phyloP scores from a whole-genome alignment of 2,329 filamentous ascomycete species.

The Curvularia hawaiiensis region DNA sequence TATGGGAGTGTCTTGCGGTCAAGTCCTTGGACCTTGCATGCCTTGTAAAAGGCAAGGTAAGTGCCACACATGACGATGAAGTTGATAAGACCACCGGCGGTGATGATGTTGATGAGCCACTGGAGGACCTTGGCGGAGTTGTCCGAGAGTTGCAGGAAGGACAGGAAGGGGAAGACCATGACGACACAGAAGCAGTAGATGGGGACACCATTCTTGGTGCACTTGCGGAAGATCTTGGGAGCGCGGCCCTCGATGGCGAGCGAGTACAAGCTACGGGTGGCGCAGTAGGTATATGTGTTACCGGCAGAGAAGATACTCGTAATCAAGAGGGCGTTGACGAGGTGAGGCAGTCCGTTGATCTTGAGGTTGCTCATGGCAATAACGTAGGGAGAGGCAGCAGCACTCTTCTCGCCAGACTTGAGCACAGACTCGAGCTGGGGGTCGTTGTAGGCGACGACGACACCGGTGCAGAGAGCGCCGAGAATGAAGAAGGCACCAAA shows the following conservation, averaged over 20 bases:
- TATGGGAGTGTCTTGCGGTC: constrained; percentile 57
- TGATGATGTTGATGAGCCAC: constrained; percentile 75
- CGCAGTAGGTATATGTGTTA: constrained; percentile 62
- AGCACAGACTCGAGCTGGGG: constrained; percentile 67
- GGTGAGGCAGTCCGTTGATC: constrained; percentile 59
- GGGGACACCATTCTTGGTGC: constrained; percentile 69
- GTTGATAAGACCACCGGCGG: constrained; percentile 65
- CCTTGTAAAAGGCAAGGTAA: constrained; percentile 64
- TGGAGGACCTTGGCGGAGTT: constrained; percentile 69
- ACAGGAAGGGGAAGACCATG: constrained; percentile 70
- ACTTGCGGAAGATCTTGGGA: constrained; percentile 61
- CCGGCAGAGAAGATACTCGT: constrained; percentile 62
- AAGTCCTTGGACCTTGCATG: constrained; percentile 56
- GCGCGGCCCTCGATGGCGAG: constrained; percentile 60
- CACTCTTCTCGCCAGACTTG: constrained; percentile 41
- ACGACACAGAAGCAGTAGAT: constrained; percentile 73
- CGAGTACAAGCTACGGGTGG: constrained; percentile 59
- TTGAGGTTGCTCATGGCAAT: constrained; percentile 64
- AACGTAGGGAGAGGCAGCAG: constrained; percentile 66
- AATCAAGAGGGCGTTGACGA: constrained; percentile 62
- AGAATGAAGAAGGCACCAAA: constrained; percentile 55
- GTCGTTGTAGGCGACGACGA: constrained; percentile 66
- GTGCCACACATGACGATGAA: constrained; percentile 60
- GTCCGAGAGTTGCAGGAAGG: constrained; percentile 74
- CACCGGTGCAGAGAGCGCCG: constrained; percentile 52